phyloP scores from a whole-genome alignment of 2,329 filamentous ascomycete genomes.

The Drechslerella stenobrocha region DNA sequence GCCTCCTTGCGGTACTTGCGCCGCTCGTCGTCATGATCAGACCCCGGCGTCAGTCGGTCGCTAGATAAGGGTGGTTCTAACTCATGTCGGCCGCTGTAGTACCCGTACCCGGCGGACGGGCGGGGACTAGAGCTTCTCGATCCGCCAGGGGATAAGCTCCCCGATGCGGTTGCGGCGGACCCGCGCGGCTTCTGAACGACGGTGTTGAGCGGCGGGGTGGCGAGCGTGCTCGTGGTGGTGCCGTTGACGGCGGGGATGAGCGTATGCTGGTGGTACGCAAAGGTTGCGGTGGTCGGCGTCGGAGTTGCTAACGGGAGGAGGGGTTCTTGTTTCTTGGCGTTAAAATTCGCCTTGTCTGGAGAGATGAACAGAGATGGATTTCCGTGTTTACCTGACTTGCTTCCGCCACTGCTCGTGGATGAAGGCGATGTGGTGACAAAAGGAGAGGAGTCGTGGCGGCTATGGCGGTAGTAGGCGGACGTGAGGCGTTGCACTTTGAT shows the following conservation, averaged over 20 bases:
- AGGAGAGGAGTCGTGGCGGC: background rate
- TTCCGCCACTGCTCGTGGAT: conserved; percentile 17
- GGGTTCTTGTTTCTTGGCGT: conserved; percentile 49
- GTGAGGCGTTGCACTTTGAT: conserved; percentile 39
- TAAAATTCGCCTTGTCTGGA: conserved; percentile 49
- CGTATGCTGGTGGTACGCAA: conserved; percentile 39
- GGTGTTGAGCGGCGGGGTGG: conserved; percentile 24
- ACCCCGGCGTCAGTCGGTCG: conserved; percentile 20
- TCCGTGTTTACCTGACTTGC: conserved; percentile 36
- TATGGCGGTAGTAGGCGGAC: conserved; percentile 34
- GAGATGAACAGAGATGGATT: conserved; percentile 44
- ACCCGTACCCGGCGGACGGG: conserved; percentile 34
- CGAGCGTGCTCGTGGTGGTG: conserved; percentile 45
- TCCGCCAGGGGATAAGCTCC: conserved; percentile 23
- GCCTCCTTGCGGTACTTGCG: conserved; percentile 45
- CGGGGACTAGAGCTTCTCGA: conserved; percentile 38
- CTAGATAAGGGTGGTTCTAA: conserved; percentile 9
- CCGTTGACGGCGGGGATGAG: conserved; percentile 46
- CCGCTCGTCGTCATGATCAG: conserved; percentile 41
- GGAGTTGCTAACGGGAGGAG: conserved; percentile 41
- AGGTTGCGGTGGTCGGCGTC: conserved; percentile 43
- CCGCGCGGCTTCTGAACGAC: conserved; percentile 35
- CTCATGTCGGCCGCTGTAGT: conserved; percentile 28
- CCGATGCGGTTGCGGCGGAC: conserved; percentile 16
- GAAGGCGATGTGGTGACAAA: conserved; percentile 6